These are phyloP conservation scores for Amanita molliuscula DNA, from an alignment of 768 basidiomycete genomes.

Conservation along the genomic window DNA sequence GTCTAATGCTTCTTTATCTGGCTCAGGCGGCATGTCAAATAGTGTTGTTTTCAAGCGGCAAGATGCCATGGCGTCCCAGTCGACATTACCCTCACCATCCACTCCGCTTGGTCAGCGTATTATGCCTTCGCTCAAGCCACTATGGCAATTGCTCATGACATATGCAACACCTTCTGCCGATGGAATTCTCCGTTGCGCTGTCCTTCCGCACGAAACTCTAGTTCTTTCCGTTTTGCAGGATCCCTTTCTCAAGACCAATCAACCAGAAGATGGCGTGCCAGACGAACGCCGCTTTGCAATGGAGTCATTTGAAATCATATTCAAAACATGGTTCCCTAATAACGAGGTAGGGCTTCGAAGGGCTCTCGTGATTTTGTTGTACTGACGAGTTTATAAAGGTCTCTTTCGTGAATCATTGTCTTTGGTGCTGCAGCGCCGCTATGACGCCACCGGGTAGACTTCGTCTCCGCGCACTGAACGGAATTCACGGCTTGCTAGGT, in stretches of 20 bases:
- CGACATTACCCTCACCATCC: conserved; percentile 23
- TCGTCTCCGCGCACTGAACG: conserved; percentile 39
- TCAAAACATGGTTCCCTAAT: conserved; percentile 44
- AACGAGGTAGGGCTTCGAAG: conserved; percentile 42
- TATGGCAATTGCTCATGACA: conserved; percentile 37
- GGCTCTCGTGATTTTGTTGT: not conserved
- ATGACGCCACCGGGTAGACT: conserved; percentile 27
- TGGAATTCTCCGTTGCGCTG: conserved; percentile 15
- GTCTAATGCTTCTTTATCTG: conserved; percentile 21
- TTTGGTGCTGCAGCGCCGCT: conserved; percentile 67
- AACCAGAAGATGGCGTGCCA: conserved; percentile 25
- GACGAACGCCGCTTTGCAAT: conserved; percentile 46
- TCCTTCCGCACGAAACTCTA: conserved; percentile 46
- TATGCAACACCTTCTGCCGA: conserved; percentile 25
- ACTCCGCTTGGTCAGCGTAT: conserved; percentile 15
- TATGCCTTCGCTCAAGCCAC: conserved; percentile 28
- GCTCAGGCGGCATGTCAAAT: conserved; percentile 1
- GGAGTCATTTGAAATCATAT: conserved; percentile 50
- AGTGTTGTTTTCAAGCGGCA: conserved; percentile 16
- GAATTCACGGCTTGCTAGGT: conserved; percentile 36
- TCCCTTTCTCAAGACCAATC: conserved; percentile 38
- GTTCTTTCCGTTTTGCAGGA: conserved; percentile 48
- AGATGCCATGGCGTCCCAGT: conserved; percentile 31
- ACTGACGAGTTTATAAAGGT: conserved; percentile 12
- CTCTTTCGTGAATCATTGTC: conserved; percentile 45